These are phyloP conservation scores for Populus hybrid DNA, from an alignment of 441 rosid species.

Conservation along the genomic window DNA sequence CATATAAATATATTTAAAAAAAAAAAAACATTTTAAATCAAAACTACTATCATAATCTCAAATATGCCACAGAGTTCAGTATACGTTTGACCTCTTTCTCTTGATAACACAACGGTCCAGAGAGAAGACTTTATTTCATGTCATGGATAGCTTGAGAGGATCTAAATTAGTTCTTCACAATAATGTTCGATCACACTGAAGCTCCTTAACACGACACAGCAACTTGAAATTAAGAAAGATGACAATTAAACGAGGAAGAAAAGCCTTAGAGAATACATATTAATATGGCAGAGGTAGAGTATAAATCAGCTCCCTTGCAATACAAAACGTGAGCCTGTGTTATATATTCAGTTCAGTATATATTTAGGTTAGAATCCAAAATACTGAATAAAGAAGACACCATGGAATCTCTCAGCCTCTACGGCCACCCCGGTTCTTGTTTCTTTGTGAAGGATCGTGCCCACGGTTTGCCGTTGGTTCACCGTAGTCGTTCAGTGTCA, in stretches of 20 bases:
- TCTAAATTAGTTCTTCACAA: background rate
- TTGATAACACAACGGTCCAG: background rate
- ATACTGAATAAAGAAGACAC: background rate
- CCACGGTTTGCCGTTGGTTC: constrained; percentile 50
- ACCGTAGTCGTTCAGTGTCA: constrained; percentile 39
- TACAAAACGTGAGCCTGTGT: background rate
- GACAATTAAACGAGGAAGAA: background rate
- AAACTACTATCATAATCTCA: too few relatives aligned
- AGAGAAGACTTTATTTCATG: background rate
- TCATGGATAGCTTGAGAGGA: background rate
- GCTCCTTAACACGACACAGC: background rate
- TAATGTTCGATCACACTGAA: background rate
- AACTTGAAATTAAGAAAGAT: background rate
- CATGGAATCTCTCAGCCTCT: constrained; percentile 2
- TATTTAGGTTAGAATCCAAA: background rate
- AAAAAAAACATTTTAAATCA: too few relatives aligned
- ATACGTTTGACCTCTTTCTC: too few relatives aligned
- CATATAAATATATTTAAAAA: too few relatives aligned
- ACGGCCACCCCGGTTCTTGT: background rate
- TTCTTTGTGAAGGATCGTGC: constrained; percentile 46
- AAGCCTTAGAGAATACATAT: background rate
- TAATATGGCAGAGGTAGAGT: background rate
- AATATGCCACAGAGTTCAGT: too few relatives aligned
- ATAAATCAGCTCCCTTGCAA: background rate
- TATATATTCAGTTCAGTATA: background rate